These are phyloP conservation scores for Nicotiana tabacum DNA, from an alignment of 257 asterid species.

Conservation along the genomic window DNA sequence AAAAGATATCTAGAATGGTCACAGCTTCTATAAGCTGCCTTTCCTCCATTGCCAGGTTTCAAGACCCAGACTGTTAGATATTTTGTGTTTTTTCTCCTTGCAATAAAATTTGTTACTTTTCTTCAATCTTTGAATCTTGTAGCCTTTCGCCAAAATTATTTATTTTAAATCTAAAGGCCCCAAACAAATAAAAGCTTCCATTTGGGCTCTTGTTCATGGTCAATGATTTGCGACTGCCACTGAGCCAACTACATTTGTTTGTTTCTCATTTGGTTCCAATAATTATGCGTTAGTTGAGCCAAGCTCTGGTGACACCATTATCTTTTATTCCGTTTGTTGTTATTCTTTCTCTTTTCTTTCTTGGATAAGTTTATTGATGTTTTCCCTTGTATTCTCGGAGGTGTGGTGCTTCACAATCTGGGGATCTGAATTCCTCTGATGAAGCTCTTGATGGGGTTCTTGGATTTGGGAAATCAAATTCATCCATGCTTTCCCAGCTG, in stretches of 20 bases:
- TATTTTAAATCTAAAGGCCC: neutral
- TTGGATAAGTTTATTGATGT: slow-evolving; percentile 8
- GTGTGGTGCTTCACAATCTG: slow-evolving; percentile 91
- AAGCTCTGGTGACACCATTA: neutral
- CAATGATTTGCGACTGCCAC: neutral
- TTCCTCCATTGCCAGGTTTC: neutral
- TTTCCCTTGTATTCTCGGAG: slow-evolving; percentile 34
- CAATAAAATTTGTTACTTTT: neutral
- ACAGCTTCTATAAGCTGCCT: neutral
- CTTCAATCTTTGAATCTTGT: too few relatives aligned
- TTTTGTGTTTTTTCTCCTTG: neutral
- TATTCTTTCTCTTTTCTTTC: neutral
- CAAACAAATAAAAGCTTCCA: neutral
- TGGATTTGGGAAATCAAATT: slow-evolving; percentile 94
- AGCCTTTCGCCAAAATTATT: neutral
- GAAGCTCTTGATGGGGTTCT: slow-evolving; percentile 96
- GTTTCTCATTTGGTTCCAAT: neutral
- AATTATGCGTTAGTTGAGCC: neutral
- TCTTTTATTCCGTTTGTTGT: neutral
- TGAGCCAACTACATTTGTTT: neutral
- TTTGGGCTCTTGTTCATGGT: neutral
- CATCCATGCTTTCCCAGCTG: slow-evolving; percentile 93
- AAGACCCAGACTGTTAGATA: neutral
- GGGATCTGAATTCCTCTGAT: slow-evolving; percentile 66
- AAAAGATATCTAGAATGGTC: neutral